phyloP scores from a whole-genome alignment of 257 asterid genomes.

The Penstemon newberryi region DNA sequence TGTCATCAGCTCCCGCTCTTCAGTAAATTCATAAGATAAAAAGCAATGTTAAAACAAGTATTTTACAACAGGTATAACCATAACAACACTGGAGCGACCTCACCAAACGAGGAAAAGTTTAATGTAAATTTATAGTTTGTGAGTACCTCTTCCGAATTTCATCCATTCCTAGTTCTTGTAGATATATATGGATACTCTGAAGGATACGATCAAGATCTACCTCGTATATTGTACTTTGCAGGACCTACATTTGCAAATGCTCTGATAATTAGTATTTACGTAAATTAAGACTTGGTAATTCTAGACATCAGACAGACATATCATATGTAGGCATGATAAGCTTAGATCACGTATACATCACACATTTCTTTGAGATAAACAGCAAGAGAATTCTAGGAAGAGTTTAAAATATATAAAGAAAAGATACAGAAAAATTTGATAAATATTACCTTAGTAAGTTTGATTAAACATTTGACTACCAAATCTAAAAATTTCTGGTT shows the following conservation, averaged over 20 bases:
- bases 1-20: slow-evolving; percentile 99
- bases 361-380: slow-evolving; percentile 7
- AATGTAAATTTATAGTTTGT: neutral
- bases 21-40: slow-evolving; percentile 22
- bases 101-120: slow-evolving; percentile 12
- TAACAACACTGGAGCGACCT: neutral
- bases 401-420: neutral
- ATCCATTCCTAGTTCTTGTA: slow-evolving; percentile 97
- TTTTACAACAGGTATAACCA: neutral
- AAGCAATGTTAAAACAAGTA: slow-evolving; percentile 15
- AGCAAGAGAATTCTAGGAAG: neutral
- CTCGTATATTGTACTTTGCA: slow-evolving; percentile 88
- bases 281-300: slow-evolving; percentile 10
- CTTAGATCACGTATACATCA: no score
- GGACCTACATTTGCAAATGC: slow-evolving; percentile 55
- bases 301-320: neutral
- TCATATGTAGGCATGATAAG: no score
- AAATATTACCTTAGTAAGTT: slow-evolving; percentile 83
- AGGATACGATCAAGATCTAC: slow-evolving; percentile 96
- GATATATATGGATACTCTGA: slow-evolving; percentile 92
- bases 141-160: slow-evolving; percentile 89
- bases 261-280: slow-evolving; percentile 6
- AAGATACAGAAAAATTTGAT: slow-evolving; percentile 5
- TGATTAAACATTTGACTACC: slow-evolving; percentile 96
- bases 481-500: slow-evolving; percentile 96